Base-by-base conservation (phyloP, 768 basidiomycete genomes). In the Tubosaeta sp. region DNA sequence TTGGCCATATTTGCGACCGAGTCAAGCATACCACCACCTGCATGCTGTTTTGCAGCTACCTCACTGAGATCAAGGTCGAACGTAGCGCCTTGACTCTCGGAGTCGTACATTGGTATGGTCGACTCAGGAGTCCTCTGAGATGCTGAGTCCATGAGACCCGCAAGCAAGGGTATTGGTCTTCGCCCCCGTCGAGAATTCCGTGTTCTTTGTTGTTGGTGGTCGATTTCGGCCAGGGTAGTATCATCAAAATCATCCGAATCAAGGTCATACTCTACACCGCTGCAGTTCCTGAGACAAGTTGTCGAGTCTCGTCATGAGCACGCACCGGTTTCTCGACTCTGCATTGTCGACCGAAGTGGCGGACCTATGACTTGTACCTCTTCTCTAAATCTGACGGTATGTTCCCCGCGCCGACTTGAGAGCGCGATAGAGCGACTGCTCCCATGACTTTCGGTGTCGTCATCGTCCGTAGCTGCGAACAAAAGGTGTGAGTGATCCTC, bases 1-100 rank as follows among this genome's bases (percentile, higher is more conserved):
- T 98, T 97, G 19, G 92, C 89, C 95, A 97, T 97, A 66, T 95
- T 90, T 19, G 90, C 87, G 52, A 91, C 78, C 8, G 89, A 91
- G 62, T 90, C 84, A 1, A 91, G 10, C 74, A 93, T 70, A 0
- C 85, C 83, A 19, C 91, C 89, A 42, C 90, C 88, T 0, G 83
- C 79, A 35, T 71, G 75, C 42, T 76, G 74, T 66, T 86, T 86
- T 19, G 78, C 76, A 39, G 84, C 82, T 29, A 95, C 70, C 55
- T 86, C 84, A 52, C 94, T 81, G 62, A 94, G 67, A 72, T 93
- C 77, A 8, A 62, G 39, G 42, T 59, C 42, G n/a, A 51, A 35
- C 25, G 64, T 65, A 25, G 59, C 53, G 7, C 59, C 68, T 51
- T 69, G 60, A 44, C 66, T 69, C 53, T 68, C 74, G 27, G 68